Evolutionary conservation across 495 filamentous ascomycete genomes (phyloP), one percentile per base, ranked within the genome.

Genomic region (Aspergillus panamensis): DNA sequence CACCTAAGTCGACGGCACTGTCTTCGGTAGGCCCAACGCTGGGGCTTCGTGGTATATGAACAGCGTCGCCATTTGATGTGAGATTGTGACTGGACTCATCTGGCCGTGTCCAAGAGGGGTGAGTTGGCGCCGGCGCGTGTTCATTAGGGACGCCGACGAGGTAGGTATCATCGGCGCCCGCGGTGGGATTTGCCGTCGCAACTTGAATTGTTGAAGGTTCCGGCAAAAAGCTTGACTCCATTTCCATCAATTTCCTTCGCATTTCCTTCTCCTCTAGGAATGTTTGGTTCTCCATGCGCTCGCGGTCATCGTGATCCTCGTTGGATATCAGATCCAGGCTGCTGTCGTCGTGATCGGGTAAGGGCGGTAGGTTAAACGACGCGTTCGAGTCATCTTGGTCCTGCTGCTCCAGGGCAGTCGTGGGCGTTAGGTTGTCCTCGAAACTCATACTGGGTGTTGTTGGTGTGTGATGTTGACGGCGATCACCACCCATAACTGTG

Each of bases 151-250:
- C 58, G 1, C 74, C 77, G 33, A 78, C 69, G 33, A 78, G 40
- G 45, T 73, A 79, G 4, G 77, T 78, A 65, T 78, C 74, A 40
- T 78, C 74, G 10, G 62, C 68, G 30, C 75, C 74, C 10, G 60
- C 47, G 13, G 57, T 61, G 0, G 49, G 62, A 30, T 69, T 65
- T 12, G 59, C 48, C 21, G 63, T 50, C 35, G 69, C 69, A 48
- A 76, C 63, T 35, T 78, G 71, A 29, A 79, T 74, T 1, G 76
- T 77, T 1, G 80, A 82, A 3, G 77, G 67, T 29, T 80, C 77
- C 0, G 79, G 80, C 39, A 92, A 51, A 61, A 96, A 95, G 65
- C 89, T 95, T 8, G 91, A 95, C 68, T 96, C 92, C 57, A 94
- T 83, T 66, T 96, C 91, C 75, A 89, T 86, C 56, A 96, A 67